These are phyloP conservation scores for Incumbomyces lentus DNA, from an alignment of 2,329 filamentous ascomycete species.

Conservation along the genomic window DNA sequence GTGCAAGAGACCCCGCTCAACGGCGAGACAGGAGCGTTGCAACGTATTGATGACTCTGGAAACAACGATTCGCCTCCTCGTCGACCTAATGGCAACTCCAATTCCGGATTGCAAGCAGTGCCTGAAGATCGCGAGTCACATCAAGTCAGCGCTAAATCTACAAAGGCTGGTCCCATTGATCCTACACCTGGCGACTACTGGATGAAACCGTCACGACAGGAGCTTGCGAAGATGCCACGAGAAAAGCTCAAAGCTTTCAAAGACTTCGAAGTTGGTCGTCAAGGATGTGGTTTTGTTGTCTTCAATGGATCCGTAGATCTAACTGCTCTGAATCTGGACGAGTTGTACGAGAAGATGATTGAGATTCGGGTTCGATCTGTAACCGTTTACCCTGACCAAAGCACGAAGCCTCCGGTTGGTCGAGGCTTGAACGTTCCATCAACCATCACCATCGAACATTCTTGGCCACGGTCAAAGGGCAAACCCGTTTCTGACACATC, in stretches of 20 bases:
- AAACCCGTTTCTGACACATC: constrained; percentile 49
- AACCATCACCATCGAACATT: constrained; percentile 78
- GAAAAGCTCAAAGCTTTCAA: constrained; percentile 64
- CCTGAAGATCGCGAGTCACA: constrained; percentile 51
- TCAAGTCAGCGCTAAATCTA: constrained; percentile 24
- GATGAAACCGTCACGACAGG: constrained; percentile 66
- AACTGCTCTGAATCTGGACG: constrained; percentile 64
- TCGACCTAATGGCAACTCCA: constrained; percentile 35
- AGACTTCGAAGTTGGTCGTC: constrained; percentile 71
- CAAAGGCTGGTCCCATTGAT: constrained; percentile 27
- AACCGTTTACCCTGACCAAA: constrained; percentile 71
- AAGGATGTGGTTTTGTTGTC: constrained; percentile 67
- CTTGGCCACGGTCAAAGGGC: constrained; percentile 68
- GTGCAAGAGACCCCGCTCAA: constrained; percentile 38
- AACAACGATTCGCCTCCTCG: constrained; percentile 21
- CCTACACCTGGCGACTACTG: constrained; percentile 68
- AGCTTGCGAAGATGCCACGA: constrained; percentile 69
- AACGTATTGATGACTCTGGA: constrained; percentile 40
- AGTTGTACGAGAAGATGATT: constrained; percentile 69
- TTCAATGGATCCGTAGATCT: constrained; percentile 80
- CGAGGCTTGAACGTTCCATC: constrained; percentile 89
- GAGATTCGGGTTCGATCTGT: constrained; percentile 65
- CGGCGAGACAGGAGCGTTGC: constrained; percentile 39
- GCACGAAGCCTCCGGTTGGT: constrained; percentile 71
- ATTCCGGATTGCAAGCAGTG: constrained; percentile 69